phyloP scores from a whole-genome alignment of 2,329 filamentous ascomycete genomes.

The Penicillium sp. region DNA sequence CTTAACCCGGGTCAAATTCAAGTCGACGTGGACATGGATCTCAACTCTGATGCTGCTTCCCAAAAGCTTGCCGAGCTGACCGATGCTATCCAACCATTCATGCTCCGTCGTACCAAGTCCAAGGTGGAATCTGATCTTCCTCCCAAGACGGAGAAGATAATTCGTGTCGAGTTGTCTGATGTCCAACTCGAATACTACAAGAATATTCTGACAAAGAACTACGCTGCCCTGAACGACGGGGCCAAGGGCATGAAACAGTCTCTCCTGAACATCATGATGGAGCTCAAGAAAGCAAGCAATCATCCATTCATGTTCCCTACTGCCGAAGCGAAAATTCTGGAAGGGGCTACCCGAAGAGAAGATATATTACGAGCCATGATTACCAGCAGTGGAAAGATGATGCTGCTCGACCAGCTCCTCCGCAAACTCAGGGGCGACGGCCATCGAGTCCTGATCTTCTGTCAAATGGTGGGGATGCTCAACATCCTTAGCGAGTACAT shows the following conservation, averaged over 20 bases:
- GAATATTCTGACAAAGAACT: constrained; percentile 96
- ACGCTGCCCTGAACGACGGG: constrained; percentile 89
- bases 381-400: constrained; percentile 99
- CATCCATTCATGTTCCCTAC: constrained; percentile 98
- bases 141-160: constrained; percentile 98
- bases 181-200: constrained; percentile 98
- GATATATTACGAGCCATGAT: constrained; percentile 92
- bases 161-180: constrained; percentile 94
- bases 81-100: constrained; percentile 86
- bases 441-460: constrained; percentile 96
- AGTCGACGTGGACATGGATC: constrained; percentile 89
- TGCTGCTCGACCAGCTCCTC: constrained; percentile 93
- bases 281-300: constrained; percentile 98
- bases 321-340: constrained; percentile 86
- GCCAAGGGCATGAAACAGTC: constrained; percentile 92
- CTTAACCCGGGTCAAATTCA: constrained; percentile 91
- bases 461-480: constrained; percentile 99
- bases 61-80: constrained; percentile 86
- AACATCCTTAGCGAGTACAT: constrained; percentile 96
- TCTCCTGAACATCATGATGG: constrained; percentile 98
- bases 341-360: constrained; percentile 78
- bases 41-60: constrained; percentile 79
- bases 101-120: constrained; percentile 93
- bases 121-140: constrained; percentile 96
- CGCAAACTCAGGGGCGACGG: constrained; percentile 91